Conservation (phyloP, 306 rosid species). For the Nissolia schottii region DNA sequence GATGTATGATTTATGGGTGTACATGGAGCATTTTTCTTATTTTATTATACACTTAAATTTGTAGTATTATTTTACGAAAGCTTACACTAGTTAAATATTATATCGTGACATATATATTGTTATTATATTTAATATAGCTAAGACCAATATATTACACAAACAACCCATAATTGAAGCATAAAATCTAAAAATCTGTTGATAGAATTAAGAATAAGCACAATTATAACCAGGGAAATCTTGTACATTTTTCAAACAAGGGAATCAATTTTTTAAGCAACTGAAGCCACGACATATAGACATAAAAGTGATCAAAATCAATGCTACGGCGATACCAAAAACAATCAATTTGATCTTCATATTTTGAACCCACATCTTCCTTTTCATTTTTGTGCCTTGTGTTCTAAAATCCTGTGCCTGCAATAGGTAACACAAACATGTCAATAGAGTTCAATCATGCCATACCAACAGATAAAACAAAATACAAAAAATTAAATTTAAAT, state of each 20-base stretch:
- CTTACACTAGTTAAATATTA: not conserved
- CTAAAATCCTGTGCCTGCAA: constrained; percentile 87
- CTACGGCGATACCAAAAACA: constrained; percentile 52
- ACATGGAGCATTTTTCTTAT: no score
- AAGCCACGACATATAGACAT: constrained; percentile 71
- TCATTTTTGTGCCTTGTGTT: constrained; percentile 67
- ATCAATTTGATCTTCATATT: constrained; percentile 92
- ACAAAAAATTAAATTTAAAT: not conserved
- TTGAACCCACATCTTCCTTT: constrained; percentile 88
- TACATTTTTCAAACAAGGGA: not conserved
- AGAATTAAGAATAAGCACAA: constrained; percentile 22
- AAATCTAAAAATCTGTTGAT: constrained; percentile 14
- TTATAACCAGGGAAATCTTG: constrained; percentile 3
- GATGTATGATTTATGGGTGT: no score
- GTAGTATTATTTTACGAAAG: no score
- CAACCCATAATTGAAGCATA: constrained; percentile 24
- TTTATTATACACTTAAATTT: no score
- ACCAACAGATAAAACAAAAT: not conserved
- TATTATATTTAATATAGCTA: not conserved
- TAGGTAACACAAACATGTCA: not conserved
- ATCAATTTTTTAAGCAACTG: constrained; percentile 39
- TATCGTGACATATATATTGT: not conserved
- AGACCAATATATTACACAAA: constrained; percentile 10
- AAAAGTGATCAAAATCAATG: constrained; percentile 52
- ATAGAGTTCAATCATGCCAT: not conserved